Base-by-base conservation (phyloP, 1,284 basidiomycete species). In the Cryptococcus sp. region DNA sequence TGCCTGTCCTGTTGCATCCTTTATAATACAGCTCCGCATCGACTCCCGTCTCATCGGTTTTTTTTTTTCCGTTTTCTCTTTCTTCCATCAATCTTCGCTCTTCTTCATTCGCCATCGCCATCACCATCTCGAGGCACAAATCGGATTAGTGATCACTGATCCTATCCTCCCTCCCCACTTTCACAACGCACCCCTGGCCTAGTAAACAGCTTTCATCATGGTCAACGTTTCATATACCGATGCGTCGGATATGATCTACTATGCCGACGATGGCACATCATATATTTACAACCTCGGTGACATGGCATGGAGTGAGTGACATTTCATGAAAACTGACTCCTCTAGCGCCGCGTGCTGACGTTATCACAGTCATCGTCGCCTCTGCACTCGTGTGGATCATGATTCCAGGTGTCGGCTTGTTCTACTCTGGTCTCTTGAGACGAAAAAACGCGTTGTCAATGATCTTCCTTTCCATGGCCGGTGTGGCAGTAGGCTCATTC, bases 401-500 rank as follows among this genome's bases (percentile, higher is more conserved):
- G 93, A 84, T 92, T 74, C 92, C 92, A 19, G 91, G 91, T 59
- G 85, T 92, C 61, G 79, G 80, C 16, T 60, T 75, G 78, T 92
- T 95, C 82, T 95, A 96, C 79, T 89, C 91, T 34, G 93, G 93
- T 67, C 76, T 84, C 6, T 76, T 87, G 48, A 82, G 91, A 53
- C 84, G 91, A 46, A 96, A 96, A 79, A 96, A 94, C 69, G 94
- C 93, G 0, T 82, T 97, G 8, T 91, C 89, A 20, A 93, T 95
- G 91, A 87, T 98, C 47, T 93, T 87, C 80, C 81, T 93, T 23
- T 86, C 85, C 50, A 85, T 96, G 82, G 86, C 87, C 73, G 85
- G 86, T 15, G 75, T 93, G 40, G 87, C 85, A 0, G 83, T 91
- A 54, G 87, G 87, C 20, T 86, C 87, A 1, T 78, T 76, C 69